Evolutionary conservation across 345 rosid species (phyloP).

Genomic region (Euphorbia peplus): DNA sequence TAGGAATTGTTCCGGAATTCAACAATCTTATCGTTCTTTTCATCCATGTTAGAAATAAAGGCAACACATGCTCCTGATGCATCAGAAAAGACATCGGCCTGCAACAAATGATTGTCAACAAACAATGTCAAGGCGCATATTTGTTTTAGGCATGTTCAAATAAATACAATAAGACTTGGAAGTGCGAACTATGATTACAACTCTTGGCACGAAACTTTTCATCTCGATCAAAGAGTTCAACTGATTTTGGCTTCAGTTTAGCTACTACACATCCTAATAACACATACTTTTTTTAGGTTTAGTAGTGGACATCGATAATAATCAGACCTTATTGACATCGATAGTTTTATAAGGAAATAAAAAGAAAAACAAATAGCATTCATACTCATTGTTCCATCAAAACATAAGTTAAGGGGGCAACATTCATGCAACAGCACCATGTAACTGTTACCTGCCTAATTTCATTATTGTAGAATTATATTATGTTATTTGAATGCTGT

Average conservation of each 20-base stretch:
- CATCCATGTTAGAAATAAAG: conserved; percentile 75
- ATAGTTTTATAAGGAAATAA: not conserved
- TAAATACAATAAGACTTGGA: not conserved
- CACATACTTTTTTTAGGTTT: not conserved
- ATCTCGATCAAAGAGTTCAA: not conserved
- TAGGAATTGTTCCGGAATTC: conserved; percentile 56
- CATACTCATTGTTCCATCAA: not conserved
- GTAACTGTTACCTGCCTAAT: not conserved
- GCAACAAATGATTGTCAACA: conserved; percentile 19
- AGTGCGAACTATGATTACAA: not conserved
- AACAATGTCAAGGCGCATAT: not conserved
- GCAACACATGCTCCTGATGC: conserved; percentile 74
- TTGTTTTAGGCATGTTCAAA: conserved; percentile 6
- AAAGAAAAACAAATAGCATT: too few relatives aligned
- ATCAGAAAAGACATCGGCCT: conserved; percentile 75
- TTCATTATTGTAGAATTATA: too few relatives aligned
- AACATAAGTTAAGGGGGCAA: not conserved
- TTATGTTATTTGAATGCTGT: not conserved
- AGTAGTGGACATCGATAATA: not conserved
- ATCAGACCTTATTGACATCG: not conserved
- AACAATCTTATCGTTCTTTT: conserved; percentile 57
- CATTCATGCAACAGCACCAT: not conserved
- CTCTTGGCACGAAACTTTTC: not conserved
- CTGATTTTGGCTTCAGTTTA: not conserved
- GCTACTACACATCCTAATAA: not conserved